A percentile compares a stretch with the other conserved stretches of the same genome.
phyloP scores from a whole-genome alignment of 768 basidiomycete species.

The Botryobasidium botryosum region DNA sequence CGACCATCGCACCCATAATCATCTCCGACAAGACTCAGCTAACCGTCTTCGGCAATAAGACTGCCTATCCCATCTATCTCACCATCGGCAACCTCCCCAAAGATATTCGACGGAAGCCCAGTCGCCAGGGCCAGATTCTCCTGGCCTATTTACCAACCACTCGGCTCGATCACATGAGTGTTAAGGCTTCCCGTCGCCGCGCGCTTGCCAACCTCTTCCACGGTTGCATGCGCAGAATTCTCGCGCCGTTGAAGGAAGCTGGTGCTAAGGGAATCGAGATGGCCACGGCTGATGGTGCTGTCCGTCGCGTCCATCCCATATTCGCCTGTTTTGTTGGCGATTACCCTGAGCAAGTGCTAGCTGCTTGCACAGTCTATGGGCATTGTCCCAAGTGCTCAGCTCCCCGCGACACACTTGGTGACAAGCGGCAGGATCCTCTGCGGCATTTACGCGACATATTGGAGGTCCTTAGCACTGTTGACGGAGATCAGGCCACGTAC shows the following conservation, averaged over 20 bases:
- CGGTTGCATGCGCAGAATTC: neutral
- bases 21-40: no score
- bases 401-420: neutral
- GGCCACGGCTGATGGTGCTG: neutral
- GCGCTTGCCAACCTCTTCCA: neutral
- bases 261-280: no score
- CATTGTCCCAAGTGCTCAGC: neutral
- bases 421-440: neutral
- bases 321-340: neutral
- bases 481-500: neutral
- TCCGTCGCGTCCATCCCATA: neutral
- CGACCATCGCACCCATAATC: neutral
- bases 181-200: no score
- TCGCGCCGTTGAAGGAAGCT: neutral
- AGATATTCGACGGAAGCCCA: constrained; percentile 18
- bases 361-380: neutral
- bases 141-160: constrained; percentile 27
- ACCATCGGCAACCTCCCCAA: constrained; percentile 9
- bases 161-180: no score
- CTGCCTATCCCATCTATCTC: constrained; percentile 15
- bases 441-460: neutral
- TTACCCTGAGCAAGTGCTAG: neutral
- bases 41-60: neutral
- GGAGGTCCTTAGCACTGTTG: neutral
- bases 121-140: constrained; percentile 20